Evolutionary conservation across 2,329 filamentous ascomycete species (phyloP), one percentile per base, ranked within the genome.

Genomic region (Hypoxylon sp.): DNA sequence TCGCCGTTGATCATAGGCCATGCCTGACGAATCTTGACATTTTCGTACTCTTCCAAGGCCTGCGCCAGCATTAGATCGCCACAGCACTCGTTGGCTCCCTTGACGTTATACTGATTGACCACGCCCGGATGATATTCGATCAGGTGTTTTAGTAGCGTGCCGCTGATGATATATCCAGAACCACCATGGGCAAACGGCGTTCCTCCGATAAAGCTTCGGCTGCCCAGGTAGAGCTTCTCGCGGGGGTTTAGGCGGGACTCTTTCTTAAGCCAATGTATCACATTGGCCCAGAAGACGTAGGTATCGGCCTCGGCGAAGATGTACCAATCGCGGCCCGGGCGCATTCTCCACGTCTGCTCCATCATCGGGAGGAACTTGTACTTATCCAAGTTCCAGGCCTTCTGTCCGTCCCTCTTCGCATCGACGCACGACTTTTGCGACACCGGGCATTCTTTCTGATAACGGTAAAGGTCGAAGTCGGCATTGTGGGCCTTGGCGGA

Each of bases 311-410:
- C 85, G 67, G 84, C 81, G 67, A 87, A 87, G 56, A 88, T 80
- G 69, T 87, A 88, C 85, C 85, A 88, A 58, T 86, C 81, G 48
- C 74, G 78, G 41, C 80, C 74, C 2, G 85, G 85, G 2, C 84
- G 81, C 78, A 84, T 79, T 46, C 78, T 77, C 80, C 84, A 87
- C 1, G 85, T 80, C 59, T 85, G 81, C 69, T 85, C 78, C 44
- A 87, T 78, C 78, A 87, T 87, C 67, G 85, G 84, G 49, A 87
- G 74, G 71, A 86, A 86, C 74, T 88, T 88, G 77, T 86, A 88
- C 76, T 87, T 87, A 73, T 88, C 86, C 65, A 88, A 75, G 52
- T 79, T 79, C 84, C 85, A 87, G 10, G 78, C 79, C 67, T 77
- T 67, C 56, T 74, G 63, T 59, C 76, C 65, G 34, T 77, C 72